Conservation (phyloP, 495 filamentous ascomycete species). For the Talaromyces thailandensis region DNA sequence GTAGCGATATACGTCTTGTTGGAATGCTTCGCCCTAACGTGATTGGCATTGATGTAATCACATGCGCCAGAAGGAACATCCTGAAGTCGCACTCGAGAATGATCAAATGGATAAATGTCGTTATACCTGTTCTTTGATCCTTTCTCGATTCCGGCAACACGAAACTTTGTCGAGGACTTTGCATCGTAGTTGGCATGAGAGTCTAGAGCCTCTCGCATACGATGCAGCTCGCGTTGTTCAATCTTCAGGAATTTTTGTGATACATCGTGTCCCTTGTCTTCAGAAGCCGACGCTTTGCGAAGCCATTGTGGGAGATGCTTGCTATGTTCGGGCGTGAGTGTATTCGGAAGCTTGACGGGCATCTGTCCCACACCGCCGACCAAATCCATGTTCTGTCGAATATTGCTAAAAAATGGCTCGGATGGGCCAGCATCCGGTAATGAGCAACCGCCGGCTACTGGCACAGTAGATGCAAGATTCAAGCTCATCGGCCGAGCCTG, state of each 20-base stretch:
- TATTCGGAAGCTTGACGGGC: conserved; percentile 58
- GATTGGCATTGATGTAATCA: conserved; percentile 94
- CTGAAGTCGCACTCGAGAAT: conserved; percentile 75
- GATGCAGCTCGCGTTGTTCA: conserved; percentile 74
- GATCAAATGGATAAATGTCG: conserved; percentile 95
- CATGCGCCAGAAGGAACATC: conserved; percentile 61
- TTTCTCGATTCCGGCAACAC: conserved; percentile 86
- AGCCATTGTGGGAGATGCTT: conserved; percentile 68
- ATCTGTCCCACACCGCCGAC: conserved; percentile 91
- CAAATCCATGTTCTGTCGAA: conserved; percentile 93
- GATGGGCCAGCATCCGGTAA: conserved; percentile 61
- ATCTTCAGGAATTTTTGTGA: conserved; percentile 77
- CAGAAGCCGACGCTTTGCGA: conserved; percentile 49
- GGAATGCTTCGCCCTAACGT: conserved; percentile 66
- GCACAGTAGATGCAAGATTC: conserved; percentile 49
- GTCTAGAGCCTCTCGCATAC: conserved; percentile 86
- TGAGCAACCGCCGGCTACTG: conserved; percentile 78
- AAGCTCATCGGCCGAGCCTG: conserved; percentile 38
- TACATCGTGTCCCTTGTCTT: conserved; percentile 68
- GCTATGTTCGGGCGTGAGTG: conserved; percentile 33
- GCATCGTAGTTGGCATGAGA: conserved; percentile 47
- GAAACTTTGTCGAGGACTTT: conserved; percentile 29
- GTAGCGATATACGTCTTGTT: conserved; percentile 92
- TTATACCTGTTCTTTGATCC: conserved; percentile 95
- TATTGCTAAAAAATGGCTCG: conserved; percentile 94